Evolutionary conservation across 2,329 filamentous ascomycete genomes (phyloP), one percentile per base, ranked within the genome.

Genomic region (Trichophyton simii): DNA sequence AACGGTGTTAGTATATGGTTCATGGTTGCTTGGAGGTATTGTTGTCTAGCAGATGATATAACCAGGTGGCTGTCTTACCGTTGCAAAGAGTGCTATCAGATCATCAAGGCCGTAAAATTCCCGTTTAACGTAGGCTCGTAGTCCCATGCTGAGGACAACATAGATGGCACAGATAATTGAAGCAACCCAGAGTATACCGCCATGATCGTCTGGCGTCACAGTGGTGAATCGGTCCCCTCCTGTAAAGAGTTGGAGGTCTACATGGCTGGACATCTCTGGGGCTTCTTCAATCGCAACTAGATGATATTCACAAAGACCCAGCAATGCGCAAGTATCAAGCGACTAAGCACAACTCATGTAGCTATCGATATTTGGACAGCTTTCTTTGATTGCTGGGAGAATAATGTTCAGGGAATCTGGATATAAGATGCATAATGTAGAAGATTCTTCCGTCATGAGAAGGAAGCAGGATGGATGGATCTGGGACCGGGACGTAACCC

Each of bases 191-290:
- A 55, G 28, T 5, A 55, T 36, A 8, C 52, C 52, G 11, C 52
- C 52, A 55, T 55, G 52, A 18, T 55, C 28, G 18, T 55, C n/a
- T 18, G 52, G 52, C 7, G 52, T 55, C 6, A 55, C 34, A 8
- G 52, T 55, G 3, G 52, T 18, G 18, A 55, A 55, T 38, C 52
- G 52, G 34, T 55, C 52, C n/a, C 52, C 52, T 55, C 52, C 52
- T 34, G 52, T 55, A n/a, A 36, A 55, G 11, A 20, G 28, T 18
- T 55, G 52, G 28, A 55, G 18, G 22, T 25, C 22, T 13, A 13
- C 34, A 13, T 38, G 50, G 15, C 13, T 6, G 31, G 52, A 55
- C 52, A 55, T 55, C 25, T 36, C 52, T 5, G 52, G 28, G 8
- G 2, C 11, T 22, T n/a, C 20, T 22, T n/a, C 20, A n/a, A 52